A percentile compares a stretch with the other conserved stretches of the same genome.
phyloP scores from a whole-genome alignment of 148 eudicot species.

The Chenopodium quinoa region DNA sequence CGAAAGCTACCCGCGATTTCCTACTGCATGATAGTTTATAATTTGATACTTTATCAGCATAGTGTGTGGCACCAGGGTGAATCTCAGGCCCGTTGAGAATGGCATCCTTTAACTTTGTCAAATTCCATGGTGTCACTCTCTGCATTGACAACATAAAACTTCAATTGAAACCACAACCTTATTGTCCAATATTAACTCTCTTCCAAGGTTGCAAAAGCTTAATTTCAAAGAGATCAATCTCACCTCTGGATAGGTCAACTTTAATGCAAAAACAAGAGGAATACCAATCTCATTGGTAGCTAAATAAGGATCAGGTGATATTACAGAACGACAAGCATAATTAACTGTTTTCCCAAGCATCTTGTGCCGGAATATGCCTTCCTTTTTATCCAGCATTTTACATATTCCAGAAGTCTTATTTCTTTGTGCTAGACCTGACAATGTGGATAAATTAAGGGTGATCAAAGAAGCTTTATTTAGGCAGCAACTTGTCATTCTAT shows the following conservation, averaged over 20 bases:
- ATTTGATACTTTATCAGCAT: constrained; percentile 58
- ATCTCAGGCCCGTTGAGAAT: constrained; percentile 80
- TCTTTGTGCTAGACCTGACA: constrained; percentile 51
- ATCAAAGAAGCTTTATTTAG: background rate
- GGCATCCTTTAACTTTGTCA: constrained; percentile 58
- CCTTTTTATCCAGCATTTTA: constrained; percentile 88
- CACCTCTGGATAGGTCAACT: constrained; percentile 94
- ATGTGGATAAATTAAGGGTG: constrained; percentile 13
- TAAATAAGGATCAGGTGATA: constrained; percentile 96
- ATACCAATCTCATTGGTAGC: constrained; percentile 95
- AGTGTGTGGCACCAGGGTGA: constrained; percentile 88
- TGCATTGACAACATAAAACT: constrained; percentile 29
- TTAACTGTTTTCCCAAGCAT: constrained; percentile 99
- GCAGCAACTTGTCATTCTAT: background rate
- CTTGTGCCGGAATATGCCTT: constrained; percentile 91
- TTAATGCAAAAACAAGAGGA: constrained; percentile 89
- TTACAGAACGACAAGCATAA: constrained; percentile 92
- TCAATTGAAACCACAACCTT: constrained; percentile 4
- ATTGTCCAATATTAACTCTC: background rate
- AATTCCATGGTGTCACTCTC: constrained; percentile 95
- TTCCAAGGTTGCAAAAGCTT: too few species aligned
- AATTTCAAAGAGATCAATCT: constrained; percentile 9
- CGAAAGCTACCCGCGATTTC: constrained; percentile 58
- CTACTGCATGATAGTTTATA: constrained; percentile 41
- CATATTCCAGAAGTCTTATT: constrained; percentile 74